A percentile compares a stretch with the other conserved stretches of the same genome.
These are phyloP conservation scores for Euphorbia pulcherrima DNA, from an alignment of 345 rosid genomes.

Conservation along the genomic window DNA sequence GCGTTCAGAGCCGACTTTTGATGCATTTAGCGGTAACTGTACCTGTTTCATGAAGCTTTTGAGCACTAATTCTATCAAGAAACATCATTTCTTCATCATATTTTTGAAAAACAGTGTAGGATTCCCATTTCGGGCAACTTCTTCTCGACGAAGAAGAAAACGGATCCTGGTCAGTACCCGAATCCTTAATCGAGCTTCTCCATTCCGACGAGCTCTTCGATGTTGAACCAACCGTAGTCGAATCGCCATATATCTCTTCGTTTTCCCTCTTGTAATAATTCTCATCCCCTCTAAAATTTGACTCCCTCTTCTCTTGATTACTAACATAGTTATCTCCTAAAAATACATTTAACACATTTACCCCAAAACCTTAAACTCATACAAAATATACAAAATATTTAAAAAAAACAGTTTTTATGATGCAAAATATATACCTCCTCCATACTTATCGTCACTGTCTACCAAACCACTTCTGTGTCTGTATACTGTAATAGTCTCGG, in stretches of 20 bases:
- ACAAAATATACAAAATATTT: neutral
- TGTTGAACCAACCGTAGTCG: conserved; percentile 81
- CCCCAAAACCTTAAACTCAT: too few relatives aligned
- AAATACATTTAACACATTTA: neutral
- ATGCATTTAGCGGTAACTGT: too few relatives aligned
- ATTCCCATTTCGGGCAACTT: conserved; percentile 97
- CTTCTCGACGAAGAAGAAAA: conserved; percentile 89
- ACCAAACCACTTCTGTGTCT: conserved; percentile 33
- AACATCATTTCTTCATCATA: conserved; percentile 98
- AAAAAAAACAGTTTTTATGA: too few relatives aligned
- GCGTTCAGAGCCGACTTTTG: too few relatives aligned
- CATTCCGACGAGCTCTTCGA: conserved; percentile 98
- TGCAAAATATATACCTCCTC: conserved; percentile 45
- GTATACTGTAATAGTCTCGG: conserved; percentile 20
- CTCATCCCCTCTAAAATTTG: conserved; percentile 27
- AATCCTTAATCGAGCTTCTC: conserved; percentile 87
- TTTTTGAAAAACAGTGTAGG: conserved; percentile 90
- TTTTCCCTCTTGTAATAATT: conserved; percentile 33
- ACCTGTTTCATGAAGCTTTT: conserved; percentile 96
- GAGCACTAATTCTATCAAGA: conserved; percentile 70
- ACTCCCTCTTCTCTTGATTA: conserved; percentile 18
- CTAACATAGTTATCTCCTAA: conserved; percentile 12
- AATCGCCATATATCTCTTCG: conserved; percentile 64
- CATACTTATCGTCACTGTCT: conserved; percentile 34
- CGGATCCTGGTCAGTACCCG: conserved; percentile 78